Base-by-base conservation (phyloP, 192 early-diverging fungal genomes). In the Oehlia diaphana region DNA sequence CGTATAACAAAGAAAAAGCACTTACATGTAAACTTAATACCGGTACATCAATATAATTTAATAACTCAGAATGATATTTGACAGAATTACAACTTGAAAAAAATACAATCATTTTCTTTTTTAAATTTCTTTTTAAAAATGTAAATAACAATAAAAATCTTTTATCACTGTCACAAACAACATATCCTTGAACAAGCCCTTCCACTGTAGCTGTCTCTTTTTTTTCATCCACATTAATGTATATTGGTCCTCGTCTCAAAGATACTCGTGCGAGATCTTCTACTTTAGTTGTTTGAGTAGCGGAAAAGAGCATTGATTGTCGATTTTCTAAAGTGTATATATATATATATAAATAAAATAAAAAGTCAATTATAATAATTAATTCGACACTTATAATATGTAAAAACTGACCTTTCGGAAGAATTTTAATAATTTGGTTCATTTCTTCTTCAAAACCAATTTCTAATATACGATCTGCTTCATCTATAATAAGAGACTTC, bases 31-130 rank as follows among this genome's bases (percentile, higher is more conserved):
- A 90, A 81, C 97, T 97, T 72, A 99, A 85, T 9, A 99, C 98
- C 2, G 98, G 97, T 75, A 99, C 92, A 84, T 99, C 98, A 82
- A 99, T 98, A 83, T 99, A 99, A 85, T 99, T 99, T 77, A 99
- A 88, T 71, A 99, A 87, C 83, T 99, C 97, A 23, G 96, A 92
- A 84, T 99, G 95, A 88, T 96, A 99, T 84, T 98, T 97, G 73
- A 99, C 98, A 49, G 95, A 94, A 82, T 98, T 96, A 86, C 98
- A 99, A 53, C 91, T 92, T 7, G 97, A 98, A 82, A 99, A 94
- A 84, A 99, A 99, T 44, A 99, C 97, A 82, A 99, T 99, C 37
- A 98, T 90, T 84, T 95, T 95, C 88, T 98, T 99, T 87, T 97
- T 96, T 74, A 96, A 88, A 86, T 99, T 98, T 82, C 94, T 95